Conservation (phyloP, 306 rosid species). For the Mimosa bimucronata region DNA sequence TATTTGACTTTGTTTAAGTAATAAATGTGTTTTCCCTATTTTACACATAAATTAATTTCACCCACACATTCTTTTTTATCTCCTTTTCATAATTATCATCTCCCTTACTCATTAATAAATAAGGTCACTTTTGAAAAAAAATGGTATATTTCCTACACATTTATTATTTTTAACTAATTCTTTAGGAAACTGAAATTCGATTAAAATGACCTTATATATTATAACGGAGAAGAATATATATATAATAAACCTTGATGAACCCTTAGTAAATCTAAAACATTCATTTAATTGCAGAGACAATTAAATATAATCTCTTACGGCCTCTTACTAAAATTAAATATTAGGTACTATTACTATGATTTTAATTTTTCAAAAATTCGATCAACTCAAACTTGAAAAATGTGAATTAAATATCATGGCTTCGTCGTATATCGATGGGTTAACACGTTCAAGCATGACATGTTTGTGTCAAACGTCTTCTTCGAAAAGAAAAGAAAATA, state of each 20-base stretch:
- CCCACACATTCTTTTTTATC: no score
- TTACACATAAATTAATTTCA: no score
- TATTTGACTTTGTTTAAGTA: no score
- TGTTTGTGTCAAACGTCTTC: conserved; percentile 28
- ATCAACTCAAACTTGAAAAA: not conserved
- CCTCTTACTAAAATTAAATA: not conserved
- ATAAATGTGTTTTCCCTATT: no score
- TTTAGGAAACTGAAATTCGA: no score
- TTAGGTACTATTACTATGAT: not conserved
- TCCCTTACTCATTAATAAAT: no score
- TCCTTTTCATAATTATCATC: no score
- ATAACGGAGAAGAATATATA: no score
- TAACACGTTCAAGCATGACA: conserved; percentile 28
- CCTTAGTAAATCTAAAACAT: not conserved
- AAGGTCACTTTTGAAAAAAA: no score
- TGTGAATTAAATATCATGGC: not conserved
- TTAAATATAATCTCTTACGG: not conserved
- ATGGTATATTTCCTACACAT: no score
- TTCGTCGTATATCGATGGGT: conserved; percentile 12
- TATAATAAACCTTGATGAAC: not conserved
- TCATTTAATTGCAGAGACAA: not conserved
- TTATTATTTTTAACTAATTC: no score
- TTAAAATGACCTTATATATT: no score
- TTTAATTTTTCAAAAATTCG: not conserved
- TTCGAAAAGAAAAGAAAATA: not conserved